Conservation (phyloP, 495 filamentous ascomycete genomes). For the Trichoderma virens region DNA sequence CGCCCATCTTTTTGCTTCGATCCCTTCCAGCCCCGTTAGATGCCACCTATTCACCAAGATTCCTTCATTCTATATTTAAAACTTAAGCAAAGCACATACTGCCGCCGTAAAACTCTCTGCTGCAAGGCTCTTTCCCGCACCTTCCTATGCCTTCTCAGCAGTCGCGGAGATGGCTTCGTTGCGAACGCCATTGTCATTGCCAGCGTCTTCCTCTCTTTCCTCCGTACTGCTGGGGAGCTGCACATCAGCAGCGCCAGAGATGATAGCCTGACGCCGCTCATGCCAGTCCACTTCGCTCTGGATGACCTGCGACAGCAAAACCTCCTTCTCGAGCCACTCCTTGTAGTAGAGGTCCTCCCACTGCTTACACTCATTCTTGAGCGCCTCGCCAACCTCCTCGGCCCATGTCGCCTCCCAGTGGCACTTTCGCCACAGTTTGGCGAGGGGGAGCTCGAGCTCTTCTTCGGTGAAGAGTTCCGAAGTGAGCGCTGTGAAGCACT, state of each 20-base stretch:
- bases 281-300: slow-evolving; percentile 45
- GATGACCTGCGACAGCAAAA: slow-evolving; percentile 47
- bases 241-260: slow-evolving; percentile 27
- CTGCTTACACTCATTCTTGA: slow-evolving; percentile 55
- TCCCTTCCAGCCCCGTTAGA: not conserved
- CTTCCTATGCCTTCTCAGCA: not conserved
- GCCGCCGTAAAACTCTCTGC: not conserved
- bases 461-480: slow-evolving; percentile 62
- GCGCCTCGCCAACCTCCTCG: slow-evolving; percentile 55
- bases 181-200: not conserved
- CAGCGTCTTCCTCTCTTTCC: not conserved
- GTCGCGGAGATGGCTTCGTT: not conserved
- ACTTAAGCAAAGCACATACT: no score
- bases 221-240: slow-evolving; percentile 12
- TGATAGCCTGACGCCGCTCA: slow-evolving; percentile 34
- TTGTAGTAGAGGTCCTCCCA: slow-evolving; percentile 60
- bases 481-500: slow-evolving; percentile 42
- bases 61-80: not conserved
- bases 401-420: slow-evolving; percentile 77
- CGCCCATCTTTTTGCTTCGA: not conserved
- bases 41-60: not conserved
- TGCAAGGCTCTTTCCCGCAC: not conserved
- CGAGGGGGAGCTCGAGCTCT: slow-evolving; percentile 61
- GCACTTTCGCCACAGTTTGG: slow-evolving; percentile 64
- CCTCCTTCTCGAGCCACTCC: slow-evolving; percentile 82